Base-by-base conservation (phyloP, 306 rosid genomes). In the Dicorynia guianensis region DNA sequence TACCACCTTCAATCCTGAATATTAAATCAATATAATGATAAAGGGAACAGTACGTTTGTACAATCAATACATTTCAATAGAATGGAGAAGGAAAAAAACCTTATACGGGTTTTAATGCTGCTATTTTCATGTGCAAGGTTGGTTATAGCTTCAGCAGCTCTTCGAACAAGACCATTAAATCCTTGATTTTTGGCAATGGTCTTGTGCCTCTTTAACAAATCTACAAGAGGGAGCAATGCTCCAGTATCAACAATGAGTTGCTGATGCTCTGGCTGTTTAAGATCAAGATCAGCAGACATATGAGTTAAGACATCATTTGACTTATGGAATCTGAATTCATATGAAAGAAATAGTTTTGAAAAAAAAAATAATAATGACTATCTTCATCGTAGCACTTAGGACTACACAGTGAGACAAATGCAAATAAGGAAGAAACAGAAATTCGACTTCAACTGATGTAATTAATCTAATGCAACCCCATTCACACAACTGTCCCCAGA, bases 1-100 rank as follows among this genome's bases (percentile, higher is more conserved):
- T 90, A 34, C 90, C 96, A 74, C 90, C 93, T 85, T 88, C 93
- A 59, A 17, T 52, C 85, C 97, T 89, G 87, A 71, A 71, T 44
- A 35, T 20, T 25, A 34, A n/a, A 54, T 38, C 58, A 40, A 33
- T 17, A 47, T 59, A 19, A 25, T 67, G 77, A 44, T 7, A 60
- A 1, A 69, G 15, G 7, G 8, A 48, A 64, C 54, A 60, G 11
- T 25, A 25, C 19, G 36, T 62, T 0, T n/a, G 59, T 4, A 30
- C 11, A 38, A 30, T 38, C 30, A 25, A 60, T 18, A 15, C 15
- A 25, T 65, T 36, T 49, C 33, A 7, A 33, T 7, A n/a, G 54
- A 49, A 33, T 35, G 25, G 10, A 14, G 30, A 71, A 48, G 40
- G 55, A 43, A 20, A 72, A 60, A 25, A 64, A 89, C 95, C 97